These are phyloP conservation scores for Pyrus hybrid DNA, from an alignment of 331 rosid genomes.

Conservation along the genomic window DNA sequence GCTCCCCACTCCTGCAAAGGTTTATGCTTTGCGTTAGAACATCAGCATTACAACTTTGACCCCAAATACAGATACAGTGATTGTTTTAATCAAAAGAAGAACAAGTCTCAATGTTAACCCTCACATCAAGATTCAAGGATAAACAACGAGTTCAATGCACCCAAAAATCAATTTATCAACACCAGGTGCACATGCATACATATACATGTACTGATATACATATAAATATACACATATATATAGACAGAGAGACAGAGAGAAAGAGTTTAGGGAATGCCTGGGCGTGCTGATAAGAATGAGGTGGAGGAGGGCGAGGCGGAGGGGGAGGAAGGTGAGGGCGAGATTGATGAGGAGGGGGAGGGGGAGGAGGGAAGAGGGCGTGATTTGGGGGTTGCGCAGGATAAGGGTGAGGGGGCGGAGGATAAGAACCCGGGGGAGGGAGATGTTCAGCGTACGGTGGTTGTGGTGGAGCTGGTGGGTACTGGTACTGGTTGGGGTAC, in stretches of 20 bases:
- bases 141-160: neutral
- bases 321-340: conserved; percentile 14
- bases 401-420: conserved; percentile 50
- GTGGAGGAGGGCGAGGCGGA: conserved; percentile 11
- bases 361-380: conserved; percentile 44
- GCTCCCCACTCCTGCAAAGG: conserved; percentile 66
- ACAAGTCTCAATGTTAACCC: neutral
- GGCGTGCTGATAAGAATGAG: conserved; percentile 44
- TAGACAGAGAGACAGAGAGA: neutral
- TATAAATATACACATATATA: neutral
- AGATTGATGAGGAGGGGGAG: conserved; percentile 26
- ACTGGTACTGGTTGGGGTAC: conserved; percentile 69
- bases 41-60: neutral
- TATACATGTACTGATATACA: neutral
- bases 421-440: conserved; percentile 42
- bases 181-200: neutral
- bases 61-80: neutral
- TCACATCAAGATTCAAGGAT: neutral
- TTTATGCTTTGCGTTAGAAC: neutral
- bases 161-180: neutral
- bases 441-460: conserved; percentile 31
- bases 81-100: neutral
- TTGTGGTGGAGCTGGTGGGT: conserved; percentile 54
- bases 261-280: neutral
- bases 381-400: conserved; percentile 41